Percentiles rank a stretch among this genome's conserved stretches.
These are phyloP conservation scores for Ganoderma resinaceum DNA, from an alignment of 1,284 basidiomycete species.

Conservation along the genomic window DNA sequence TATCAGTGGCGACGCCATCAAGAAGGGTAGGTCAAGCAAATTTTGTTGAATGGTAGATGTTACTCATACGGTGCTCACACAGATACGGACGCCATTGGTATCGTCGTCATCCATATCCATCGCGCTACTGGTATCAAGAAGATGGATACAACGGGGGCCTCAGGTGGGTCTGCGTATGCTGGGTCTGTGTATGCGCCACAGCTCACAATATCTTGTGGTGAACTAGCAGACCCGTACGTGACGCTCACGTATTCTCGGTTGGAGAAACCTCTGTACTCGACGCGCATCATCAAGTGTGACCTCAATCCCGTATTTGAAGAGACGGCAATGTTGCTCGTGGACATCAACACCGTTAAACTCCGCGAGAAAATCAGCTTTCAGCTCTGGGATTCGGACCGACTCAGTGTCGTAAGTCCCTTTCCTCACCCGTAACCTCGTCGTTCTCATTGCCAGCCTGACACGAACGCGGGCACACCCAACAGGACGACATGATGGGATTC, in stretches of 20 bases:
- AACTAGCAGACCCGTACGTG: slow-evolving; percentile 46
- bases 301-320: slow-evolving; percentile 82
- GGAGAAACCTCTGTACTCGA: slow-evolving; percentile 77
- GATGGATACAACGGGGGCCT: slow-evolving; percentile 65
- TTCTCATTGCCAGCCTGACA: background rate
- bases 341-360: slow-evolving; percentile 72
- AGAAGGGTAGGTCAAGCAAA: slow-evolving; percentile 37
- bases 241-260: slow-evolving; percentile 44
- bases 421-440: background rate
- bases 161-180: slow-evolving; percentile 54
- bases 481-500: slow-evolving; percentile 47
- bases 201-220: background rate
- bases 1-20: slow-evolving; percentile 65
- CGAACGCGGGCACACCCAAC: slow-evolving; percentile 7
- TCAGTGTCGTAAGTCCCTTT: slow-evolving; percentile 45
- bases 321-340: slow-evolving; percentile 73
- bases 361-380: slow-evolving; percentile 73
- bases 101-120: slow-evolving; percentile 73
- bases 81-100: slow-evolving; percentile 75
- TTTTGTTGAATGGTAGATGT: background rate
- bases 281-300: slow-evolving; percentile 72
- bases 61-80: background rate
- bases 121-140: slow-evolving; percentile 67
- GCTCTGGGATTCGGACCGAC: slow-evolving; percentile 80
- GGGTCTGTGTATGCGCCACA: slow-evolving; percentile 42